Base-by-base conservation (phyloP, 805 yeast species). In the Limtongia smithiae region DNA sequence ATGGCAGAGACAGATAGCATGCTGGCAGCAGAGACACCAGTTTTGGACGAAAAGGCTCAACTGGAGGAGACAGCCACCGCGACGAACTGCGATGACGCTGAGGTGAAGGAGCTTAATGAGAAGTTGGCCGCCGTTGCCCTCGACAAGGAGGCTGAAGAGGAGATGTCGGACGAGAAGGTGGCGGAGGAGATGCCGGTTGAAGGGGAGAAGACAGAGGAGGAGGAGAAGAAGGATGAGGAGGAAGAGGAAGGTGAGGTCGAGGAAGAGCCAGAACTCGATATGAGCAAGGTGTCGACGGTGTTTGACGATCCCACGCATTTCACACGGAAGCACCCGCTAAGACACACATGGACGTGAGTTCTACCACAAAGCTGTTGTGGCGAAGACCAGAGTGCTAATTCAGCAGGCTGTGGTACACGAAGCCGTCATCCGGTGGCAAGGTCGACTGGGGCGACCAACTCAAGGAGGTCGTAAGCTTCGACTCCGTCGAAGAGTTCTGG, bases 401-500 rank as follows among this genome's bases (percentile, higher is more conserved):
- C 70, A 91, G 96, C 97, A 88, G 97, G 20, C 78, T 91, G 65
- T 91, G 98, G 98, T 93, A 88, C 77, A 86, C 95, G 52, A 89
- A 89, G 74, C 97, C 98, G 54, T 82, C 87, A 54, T 80, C 81
- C 53, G 85, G 82, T 65, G 76, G 74, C 58, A 54, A 51, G 59
- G 95, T 88, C 71, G 81, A 87, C 63, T 91, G 97, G 97, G 79
- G 87, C 47, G 95, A 90, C 65, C 77, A 89, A 59, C 77, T 93
- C 65, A 89, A 89, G 73, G 94, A 96, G 50, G 94, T 93, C 44
- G 91, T 89, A 61, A 80, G 94, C 21, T 88, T 93, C 63, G 78
- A 82, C 47, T 81, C 96, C n/a, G 97, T 93, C 44, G 98, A 93
- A 74, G 97, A 91, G 70, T 93, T 93, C 74, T 93, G 98, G 98